A percentile compares a stretch with the other conserved stretches of the same genome.
phyloP scores from a whole-genome alignment of 208 protist genomes.

The Acanthamoeba royreba region DNA sequence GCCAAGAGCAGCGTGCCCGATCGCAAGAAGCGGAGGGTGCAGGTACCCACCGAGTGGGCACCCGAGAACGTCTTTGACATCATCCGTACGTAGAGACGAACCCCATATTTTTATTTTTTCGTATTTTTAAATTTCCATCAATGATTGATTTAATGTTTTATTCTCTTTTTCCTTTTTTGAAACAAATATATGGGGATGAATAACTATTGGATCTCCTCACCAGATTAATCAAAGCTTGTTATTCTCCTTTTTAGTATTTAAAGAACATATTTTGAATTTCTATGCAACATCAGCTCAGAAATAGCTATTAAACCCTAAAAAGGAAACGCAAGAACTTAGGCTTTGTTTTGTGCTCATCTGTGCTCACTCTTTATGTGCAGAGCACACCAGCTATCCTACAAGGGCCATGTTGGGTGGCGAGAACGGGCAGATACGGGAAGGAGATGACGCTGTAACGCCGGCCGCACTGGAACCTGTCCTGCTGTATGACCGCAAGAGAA shows the following conservation, averaged over 20 bases:
- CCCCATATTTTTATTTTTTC: neutral
- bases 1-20: neutral
- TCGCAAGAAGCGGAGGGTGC: neutral
- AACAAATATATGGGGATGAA: no score
- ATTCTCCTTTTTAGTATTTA: neutral
- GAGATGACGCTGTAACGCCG: neutral
- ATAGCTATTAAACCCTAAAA: no score
- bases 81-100: neutral
- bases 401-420: neutral
- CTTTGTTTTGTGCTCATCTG: no score
- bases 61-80: slow-evolving; percentile 41
- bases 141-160: no score
- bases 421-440: neutral
- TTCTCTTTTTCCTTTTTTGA: no score
- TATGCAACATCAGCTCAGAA: no score
- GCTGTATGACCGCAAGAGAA: neutral
- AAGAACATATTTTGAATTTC: no score
- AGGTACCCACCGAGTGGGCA: neutral
- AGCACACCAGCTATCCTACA: slow-evolving; percentile 1
- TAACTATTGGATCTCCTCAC: neutral
- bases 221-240: no score
- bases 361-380: no score
- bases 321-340: no score
- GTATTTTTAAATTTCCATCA: neutral
- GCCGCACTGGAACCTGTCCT: neutral